These are phyloP conservation scores for Moesziomyces aphidis DNA, from an alignment of 1,284 basidiomycete species.

Conservation along the genomic window DNA sequence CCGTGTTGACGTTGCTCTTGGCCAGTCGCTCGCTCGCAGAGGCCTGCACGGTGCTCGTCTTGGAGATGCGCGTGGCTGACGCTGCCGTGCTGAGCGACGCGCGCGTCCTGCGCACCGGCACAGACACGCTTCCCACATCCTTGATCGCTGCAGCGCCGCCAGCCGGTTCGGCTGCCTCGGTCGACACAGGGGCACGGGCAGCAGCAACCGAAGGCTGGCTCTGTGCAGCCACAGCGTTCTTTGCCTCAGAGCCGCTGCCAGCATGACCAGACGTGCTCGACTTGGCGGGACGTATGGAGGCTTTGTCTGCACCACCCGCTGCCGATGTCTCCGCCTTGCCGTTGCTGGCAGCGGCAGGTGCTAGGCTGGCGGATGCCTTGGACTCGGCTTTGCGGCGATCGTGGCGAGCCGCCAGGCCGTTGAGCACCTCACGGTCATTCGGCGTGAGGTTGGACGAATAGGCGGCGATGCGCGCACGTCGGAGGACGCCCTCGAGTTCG, in stretches of 20 bases:
- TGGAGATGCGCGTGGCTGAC: conserved; percentile 9
- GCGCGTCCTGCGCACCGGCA: conserved; percentile 37
- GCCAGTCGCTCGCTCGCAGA: conserved; percentile 26
- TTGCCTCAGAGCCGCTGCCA: neutral
- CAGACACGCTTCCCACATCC: conserved; percentile 15
- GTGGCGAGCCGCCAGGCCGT: conserved; percentile 44
- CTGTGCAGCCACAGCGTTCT: conserved; percentile 2
- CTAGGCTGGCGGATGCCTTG: conserved; percentile 4
- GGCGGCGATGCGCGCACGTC: conserved; percentile 56
- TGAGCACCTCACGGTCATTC: conserved; percentile 57
- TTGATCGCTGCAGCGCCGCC: conserved; percentile 12
- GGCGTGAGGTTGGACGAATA: conserved; percentile 52
- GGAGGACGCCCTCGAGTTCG: conserved; percentile 57
- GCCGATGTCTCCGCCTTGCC: conserved; percentile 3
- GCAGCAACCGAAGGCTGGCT: neutral
- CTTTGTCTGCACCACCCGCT: conserved; percentile 5
- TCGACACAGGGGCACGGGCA: conserved; percentile 7
- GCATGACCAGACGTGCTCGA: neutral
- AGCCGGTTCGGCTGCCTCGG: conserved; percentile 11
- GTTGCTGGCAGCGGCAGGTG: conserved; percentile 3
- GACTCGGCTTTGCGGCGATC: conserved; percentile 35
- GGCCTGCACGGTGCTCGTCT: conserved; percentile 12
- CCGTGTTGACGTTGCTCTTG: conserved; percentile 17
- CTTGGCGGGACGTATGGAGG: conserved; percentile 12
- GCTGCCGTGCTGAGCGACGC: conserved; percentile 33